Base-by-base conservation (phyloP, 495 filamentous ascomycete species). In the Xylaria sp. region DNA sequence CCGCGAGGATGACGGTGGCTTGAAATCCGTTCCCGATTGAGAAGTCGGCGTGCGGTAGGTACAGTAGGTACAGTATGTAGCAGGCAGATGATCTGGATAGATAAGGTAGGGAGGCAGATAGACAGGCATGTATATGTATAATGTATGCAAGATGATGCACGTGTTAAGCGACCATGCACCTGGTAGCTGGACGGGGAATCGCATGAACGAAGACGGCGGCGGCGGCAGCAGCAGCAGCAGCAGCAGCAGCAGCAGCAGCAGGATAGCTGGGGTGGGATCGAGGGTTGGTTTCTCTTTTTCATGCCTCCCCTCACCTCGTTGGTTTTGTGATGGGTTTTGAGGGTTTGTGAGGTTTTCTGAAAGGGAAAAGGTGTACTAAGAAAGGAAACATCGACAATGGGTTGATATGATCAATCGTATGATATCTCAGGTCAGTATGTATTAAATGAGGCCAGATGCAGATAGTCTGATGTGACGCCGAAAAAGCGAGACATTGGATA, bases 1-100 rank as follows among this genome's bases (percentile, higher is more conserved):
- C 14, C 40, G 37, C 19, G 14, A 15, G 29, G 29, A 59, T 48
- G 21, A 50, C 61, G 69, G 61, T 44, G 61, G 61, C 40, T 65
- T 58, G 26, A 26, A 15, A 40, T 65, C 69, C 69, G 69, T 66
- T 66, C 69, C 69, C 19, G 15, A 65, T 66, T 26, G 41, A 71
- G 69, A 29, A 53, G 24, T 31, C 9, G 21, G 21, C 3, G 46
- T 50, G 44, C 40, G 55, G 44, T 26, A 48, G 33, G 37, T 17
- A 61, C 2, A 61, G 7, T 46, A 46, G 43, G 7, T 46, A 46
- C 43, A 17, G 37, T 43, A 61, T 14, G 7, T 59, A 59, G 55
- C n/a, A n/a, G n/a, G n/a, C n/a, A n/a, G n/a, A n/a, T n/a, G n/a
- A n/a, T n/a, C n/a, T n/a, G n/a, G n/a, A n/a, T n/a, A n/a, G n/a